Percentiles rank a stretch among this genome's conserved stretches.
Conservation (phyloP, 2,329 filamentous ascomycete species). For the Fusarium tricinctum region DNA sequence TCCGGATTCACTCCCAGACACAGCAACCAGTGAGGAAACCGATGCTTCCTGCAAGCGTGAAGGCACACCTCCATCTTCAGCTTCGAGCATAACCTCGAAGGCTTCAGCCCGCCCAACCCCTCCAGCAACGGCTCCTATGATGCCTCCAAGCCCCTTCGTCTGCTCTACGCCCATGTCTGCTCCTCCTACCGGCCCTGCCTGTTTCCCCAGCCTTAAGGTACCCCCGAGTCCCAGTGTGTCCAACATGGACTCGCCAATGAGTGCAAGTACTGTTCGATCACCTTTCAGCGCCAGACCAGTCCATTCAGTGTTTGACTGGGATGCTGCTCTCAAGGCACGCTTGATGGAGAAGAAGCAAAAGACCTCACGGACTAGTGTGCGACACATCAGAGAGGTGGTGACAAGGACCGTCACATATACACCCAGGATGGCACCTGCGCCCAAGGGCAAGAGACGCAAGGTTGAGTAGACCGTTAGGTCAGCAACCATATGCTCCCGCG, state of each 20-base stretch:
- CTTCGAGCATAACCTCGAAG: conserved; percentile 55
- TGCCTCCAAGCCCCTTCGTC: conserved; percentile 67
- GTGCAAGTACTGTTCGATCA: conserved; percentile 72
- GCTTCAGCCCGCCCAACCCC: conserved; percentile 43
- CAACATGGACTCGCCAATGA: conserved; percentile 76
- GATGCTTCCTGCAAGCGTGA: conserved; percentile 71
- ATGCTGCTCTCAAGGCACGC: conserved; percentile 75
- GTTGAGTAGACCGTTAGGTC: conserved; percentile 56
- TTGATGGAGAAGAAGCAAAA: conserved; percentile 73
- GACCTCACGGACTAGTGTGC: conserved; percentile 71
- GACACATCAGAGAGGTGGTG: conserved; percentile 87
- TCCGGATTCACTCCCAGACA: conserved; percentile 66
- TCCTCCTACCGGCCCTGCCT: conserved; percentile 70
- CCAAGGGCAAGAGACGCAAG: conserved; percentile 93
- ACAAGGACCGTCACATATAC: conserved; percentile 96
- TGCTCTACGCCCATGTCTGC: conserved; percentile 68
- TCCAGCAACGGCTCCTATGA: conserved; percentile 56
- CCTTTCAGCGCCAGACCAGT: conserved; percentile 78
- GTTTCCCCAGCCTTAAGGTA: conserved; percentile 78
- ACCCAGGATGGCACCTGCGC: conserved; percentile 86
- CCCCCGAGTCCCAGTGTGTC: conserved; percentile 81
- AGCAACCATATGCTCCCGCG: conserved; percentile 4
- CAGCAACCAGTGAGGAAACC: conserved; percentile 68
- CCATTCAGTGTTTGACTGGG: conserved; percentile 84
- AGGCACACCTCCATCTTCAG: conserved; percentile 62